Base-by-base conservation (phyloP, 2,329 filamentous ascomycete species). In the Chrysoporthe austroafricana region DNA sequence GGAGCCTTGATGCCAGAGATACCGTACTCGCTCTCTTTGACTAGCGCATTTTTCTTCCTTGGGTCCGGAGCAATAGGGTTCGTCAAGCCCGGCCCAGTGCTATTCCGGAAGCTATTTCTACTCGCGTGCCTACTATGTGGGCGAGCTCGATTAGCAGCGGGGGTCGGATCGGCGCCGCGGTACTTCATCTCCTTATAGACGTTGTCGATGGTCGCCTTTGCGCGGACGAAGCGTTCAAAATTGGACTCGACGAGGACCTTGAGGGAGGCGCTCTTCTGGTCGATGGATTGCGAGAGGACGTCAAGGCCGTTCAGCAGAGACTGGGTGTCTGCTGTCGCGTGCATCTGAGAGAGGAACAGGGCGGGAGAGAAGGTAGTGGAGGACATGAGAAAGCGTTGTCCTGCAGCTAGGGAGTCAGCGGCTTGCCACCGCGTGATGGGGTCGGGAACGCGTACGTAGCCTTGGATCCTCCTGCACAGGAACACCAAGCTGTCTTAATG, bases 111-210 rank as follows among this genome's bases (percentile, higher is more conserved):
- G 76, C 87, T 90, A 69, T 83, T 86, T 73, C 89, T 87, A 77
- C 91, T 93, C 34, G 88, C 81, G 72, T 90, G 88, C 32, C 91
- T 85, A 26, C 88, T 90, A 74, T 92, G 90, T 21, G 79, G 77
- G 50, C 82, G 77, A 64, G 79, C 66, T 36, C 81, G 78, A 8
- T 42, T 52, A 16, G 60, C 46, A 62, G 80, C 75, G 4, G 82
- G 78, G 3, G 81, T 79, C 6, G 85, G 84, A 59, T 90, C 88
- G 32, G 77, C 81, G 13, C 88, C 88, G 59, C 86, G 84, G 72
- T 83, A 94, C 84, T 88, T 97, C 96, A 99, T 99, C 79, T 99
- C 96, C 70, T 90, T 96, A 80, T 99, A 99, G 63, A 99, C 96
- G 80, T 97, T 97, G 81, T 99, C 96, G 74, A 99, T 98, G 8